phyloP scores from a whole-genome alignment of 192 early-diverging fungal genomes.

The Dimargaris verticillata region DNA sequence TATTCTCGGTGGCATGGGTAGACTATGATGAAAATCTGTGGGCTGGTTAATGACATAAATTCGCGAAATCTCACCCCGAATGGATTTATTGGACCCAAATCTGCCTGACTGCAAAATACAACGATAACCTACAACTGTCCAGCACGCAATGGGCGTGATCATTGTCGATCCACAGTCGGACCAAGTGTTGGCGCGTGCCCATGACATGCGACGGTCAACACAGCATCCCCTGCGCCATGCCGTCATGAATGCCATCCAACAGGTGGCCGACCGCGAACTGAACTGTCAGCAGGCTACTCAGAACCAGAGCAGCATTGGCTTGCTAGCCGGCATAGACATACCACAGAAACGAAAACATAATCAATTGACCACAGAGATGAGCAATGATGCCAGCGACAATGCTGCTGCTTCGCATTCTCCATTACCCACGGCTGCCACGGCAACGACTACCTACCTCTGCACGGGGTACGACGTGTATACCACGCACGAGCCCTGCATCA shows the following conservation, averaged over 20 bases:
- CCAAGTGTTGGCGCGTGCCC: background rate
- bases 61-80: background rate
- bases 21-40: background rate
- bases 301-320: background rate
- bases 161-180: background rate
- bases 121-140: background rate
- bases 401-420: too few relatives aligned
- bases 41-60: background rate
- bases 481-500: constrained; percentile 61
- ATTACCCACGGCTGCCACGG: background rate
- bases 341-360: too few relatives aligned
- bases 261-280: background rate
- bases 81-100: background rate
- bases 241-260: constrained; percentile 1
- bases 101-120: background rate
- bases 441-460: constrained; percentile 41
- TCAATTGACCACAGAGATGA: too few relatives aligned
- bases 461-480: constrained; percentile 60
- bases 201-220: background rate
- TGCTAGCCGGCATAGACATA: background rate
- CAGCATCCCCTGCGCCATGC: constrained; percentile 1
- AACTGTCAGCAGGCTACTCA: background rate
- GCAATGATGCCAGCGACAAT: too few relatives aligned
- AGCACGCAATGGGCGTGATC: background rate
- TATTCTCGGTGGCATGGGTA: too few relatives aligned